phyloP scores from a whole-genome alignment of 441 rosid species.

The Manihot esculenta region DNA sequence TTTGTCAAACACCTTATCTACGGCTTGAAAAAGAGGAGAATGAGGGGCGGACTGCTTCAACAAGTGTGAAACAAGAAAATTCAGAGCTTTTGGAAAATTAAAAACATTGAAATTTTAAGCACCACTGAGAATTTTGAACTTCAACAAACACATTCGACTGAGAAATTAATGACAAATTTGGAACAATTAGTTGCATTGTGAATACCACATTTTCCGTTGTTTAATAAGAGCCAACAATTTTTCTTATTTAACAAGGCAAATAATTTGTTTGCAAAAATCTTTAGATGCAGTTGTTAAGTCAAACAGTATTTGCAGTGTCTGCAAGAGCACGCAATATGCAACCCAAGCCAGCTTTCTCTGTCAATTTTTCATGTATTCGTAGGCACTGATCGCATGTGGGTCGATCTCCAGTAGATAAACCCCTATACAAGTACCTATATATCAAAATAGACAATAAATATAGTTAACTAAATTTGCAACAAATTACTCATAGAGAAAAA shows the following conservation, averaged over 20 bases:
- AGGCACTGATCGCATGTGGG: slow-evolving; percentile 94
- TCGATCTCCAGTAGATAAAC: slow-evolving; percentile 89
- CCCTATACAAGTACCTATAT: slow-evolving; percentile 78
- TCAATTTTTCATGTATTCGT: slow-evolving; percentile 77
- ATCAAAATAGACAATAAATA: slow-evolving; percentile 4
- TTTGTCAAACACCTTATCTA: too few species aligned
- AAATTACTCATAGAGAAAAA: background rate
- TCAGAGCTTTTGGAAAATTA: background rate
- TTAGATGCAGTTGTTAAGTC: slow-evolving; percentile 9
- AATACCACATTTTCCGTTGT: background rate
- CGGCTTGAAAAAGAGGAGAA: too few species aligned
- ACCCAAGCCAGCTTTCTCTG: slow-evolving; percentile 87
- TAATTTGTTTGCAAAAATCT: background rate
- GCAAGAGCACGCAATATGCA: slow-evolving; percentile 79
- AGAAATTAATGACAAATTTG: background rate
- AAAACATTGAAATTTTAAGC: background rate
- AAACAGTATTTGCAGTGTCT: slow-evolving; percentile 71
- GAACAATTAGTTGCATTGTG: too few species aligned
- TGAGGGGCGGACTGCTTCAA: too few species aligned
- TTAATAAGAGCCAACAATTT: background rate
- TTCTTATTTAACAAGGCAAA: background rate
- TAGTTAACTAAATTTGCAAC: background rate
- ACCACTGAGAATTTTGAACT: slow-evolving; percentile 9
- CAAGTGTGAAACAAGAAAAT: too few species aligned
- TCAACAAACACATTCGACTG: background rate